Evolutionary conservation across 2,329 filamentous ascomycete species (phyloP).

Genomic region (Pleomassaria siparia): DNA sequence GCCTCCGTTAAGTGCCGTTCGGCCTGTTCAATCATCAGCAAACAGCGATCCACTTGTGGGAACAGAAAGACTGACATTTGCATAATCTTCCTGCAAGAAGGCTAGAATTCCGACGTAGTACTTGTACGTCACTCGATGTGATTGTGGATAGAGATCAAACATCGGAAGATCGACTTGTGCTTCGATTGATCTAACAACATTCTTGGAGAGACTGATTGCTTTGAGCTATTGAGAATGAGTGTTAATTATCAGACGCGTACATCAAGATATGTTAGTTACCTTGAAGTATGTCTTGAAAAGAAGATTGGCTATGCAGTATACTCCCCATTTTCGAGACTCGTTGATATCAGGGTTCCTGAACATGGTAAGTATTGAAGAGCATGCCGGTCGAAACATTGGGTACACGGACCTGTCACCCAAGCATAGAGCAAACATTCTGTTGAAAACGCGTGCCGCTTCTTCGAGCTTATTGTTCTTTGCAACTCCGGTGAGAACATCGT

Average conservation of each 20-base stretch:
- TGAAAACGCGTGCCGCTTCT: slow-evolving; percentile 87
- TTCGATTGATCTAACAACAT: slow-evolving; percentile 79
- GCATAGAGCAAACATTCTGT: slow-evolving; percentile 88
- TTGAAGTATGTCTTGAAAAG: slow-evolving; percentile 99
- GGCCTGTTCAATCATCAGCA: slow-evolving; percentile 28
- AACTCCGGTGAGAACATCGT: slow-evolving; percentile 72
- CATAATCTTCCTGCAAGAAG: slow-evolving; percentile 93
- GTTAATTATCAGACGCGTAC: too few relatives aligned
- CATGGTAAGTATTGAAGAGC: slow-evolving; percentile 19
- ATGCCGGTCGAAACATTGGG: slow-evolving; percentile 5
- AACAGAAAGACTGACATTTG: slow-evolving; percentile 56
- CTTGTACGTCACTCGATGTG: slow-evolving; percentile 92
- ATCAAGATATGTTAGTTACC: slow-evolving; percentile 35
- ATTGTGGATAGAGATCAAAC: slow-evolving; percentile 77
- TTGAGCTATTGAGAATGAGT: slow-evolving; percentile 60
- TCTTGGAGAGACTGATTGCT: slow-evolving; percentile 84
- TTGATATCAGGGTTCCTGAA: slow-evolving; percentile 70
- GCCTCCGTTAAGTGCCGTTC: slow-evolving; percentile 68
- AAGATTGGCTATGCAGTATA: slow-evolving; percentile 92
- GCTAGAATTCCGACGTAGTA: slow-evolving; percentile 94
- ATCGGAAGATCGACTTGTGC: slow-evolving; percentile 79
- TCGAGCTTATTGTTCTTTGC: slow-evolving; percentile 79
- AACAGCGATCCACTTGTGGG: neutral
- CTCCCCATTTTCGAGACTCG: slow-evolving; percentile 95
- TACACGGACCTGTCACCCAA: slow-evolving; percentile 73